These are phyloP conservation scores for Oropetium thomaeum DNA, from an alignment of 176 grass and related monocot genomes.

Conservation along the genomic window DNA sequence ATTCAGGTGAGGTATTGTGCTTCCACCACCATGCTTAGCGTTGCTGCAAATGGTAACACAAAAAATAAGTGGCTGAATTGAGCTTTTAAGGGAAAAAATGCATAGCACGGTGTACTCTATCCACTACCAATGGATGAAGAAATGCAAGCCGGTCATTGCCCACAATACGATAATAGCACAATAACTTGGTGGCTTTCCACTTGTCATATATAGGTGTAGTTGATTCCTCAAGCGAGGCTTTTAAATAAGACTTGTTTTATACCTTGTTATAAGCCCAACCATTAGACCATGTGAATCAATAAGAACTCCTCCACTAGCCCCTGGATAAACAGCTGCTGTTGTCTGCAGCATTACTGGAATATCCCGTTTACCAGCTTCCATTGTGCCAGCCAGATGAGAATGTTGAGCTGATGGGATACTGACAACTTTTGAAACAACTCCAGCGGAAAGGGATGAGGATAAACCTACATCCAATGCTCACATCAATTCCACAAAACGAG, in stretches of 20 bases:
- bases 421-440: conserved; percentile 79
- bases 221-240: not conserved
- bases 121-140: conserved; percentile 9
- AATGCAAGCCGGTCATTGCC: not conserved
- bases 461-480: conserved; percentile 51
- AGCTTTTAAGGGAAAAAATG: not conserved
- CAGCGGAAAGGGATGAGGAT: conserved; percentile 65
- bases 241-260: conserved; percentile 8
- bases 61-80: conserved; percentile 1
- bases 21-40: conserved; percentile 87
- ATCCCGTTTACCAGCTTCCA: conserved; percentile 33
- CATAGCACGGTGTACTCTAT: not conserved
- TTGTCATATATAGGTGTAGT: not conserved
- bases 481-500: not conserved
- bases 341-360: conserved; percentile 92
- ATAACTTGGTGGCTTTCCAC: not conserved
- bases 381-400: conserved; percentile 18
- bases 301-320: conserved; percentile 81
- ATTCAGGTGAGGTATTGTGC: conserved; percentile 87
- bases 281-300: conserved; percentile 74
- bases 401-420: conserved; percentile 40
- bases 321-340: conserved; percentile 90
- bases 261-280: conserved; percentile 93
- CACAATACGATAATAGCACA: not conserved
- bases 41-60: conserved; percentile 56